phyloP scores from a whole-genome alignment of 108 stramenopile species.

The Licmophora abbreviata region DNA sequence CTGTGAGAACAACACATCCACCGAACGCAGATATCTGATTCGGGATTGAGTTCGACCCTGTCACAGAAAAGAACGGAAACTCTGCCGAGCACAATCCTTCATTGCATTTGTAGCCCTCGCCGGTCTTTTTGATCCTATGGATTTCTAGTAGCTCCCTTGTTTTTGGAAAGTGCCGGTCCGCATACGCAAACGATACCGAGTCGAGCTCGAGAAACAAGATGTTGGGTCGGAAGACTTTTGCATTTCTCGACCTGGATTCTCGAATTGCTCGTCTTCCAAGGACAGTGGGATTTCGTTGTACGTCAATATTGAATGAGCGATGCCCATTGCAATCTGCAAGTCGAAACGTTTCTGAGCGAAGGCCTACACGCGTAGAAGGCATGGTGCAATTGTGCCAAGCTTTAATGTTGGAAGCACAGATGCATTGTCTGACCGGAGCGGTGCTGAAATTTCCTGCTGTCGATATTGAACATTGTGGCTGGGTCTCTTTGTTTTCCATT shows the following conservation, averaged over 20 bases:
- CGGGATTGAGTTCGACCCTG: constrained; percentile 9
- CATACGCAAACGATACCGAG: constrained; percentile 30
- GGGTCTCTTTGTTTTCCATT: constrained; percentile 4
- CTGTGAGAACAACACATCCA: too few relatives aligned
- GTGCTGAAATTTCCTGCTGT: not conserved
- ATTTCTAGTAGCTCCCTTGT: constrained; percentile 24
- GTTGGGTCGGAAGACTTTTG: constrained; percentile 8
- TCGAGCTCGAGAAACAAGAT: constrained; percentile 46
- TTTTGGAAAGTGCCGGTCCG: constrained; percentile 40
- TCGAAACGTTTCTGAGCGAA: constrained; percentile 13
- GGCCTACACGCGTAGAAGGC: too few relatives aligned
- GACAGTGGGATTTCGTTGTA: not conserved
- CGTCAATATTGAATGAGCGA: not conserved
- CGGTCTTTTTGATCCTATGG: constrained; percentile 11
- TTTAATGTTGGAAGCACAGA: constrained; percentile 13
- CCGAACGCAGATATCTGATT: constrained; percentile 1
- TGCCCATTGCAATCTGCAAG: not conserved
- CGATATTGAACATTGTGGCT: not conserved
- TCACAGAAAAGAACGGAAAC: constrained; percentile 8
- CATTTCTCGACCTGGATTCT: not conserved
- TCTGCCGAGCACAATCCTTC: constrained; percentile 7
- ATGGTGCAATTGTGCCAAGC: constrained; percentile 13
- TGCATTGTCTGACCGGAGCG: constrained; percentile 7
- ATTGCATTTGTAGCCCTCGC: not conserved
- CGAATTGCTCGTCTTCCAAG: not conserved